Base-by-base conservation (phyloP, 2,329 filamentous ascomycete species). In the Phialophora verrucosa region DNA sequence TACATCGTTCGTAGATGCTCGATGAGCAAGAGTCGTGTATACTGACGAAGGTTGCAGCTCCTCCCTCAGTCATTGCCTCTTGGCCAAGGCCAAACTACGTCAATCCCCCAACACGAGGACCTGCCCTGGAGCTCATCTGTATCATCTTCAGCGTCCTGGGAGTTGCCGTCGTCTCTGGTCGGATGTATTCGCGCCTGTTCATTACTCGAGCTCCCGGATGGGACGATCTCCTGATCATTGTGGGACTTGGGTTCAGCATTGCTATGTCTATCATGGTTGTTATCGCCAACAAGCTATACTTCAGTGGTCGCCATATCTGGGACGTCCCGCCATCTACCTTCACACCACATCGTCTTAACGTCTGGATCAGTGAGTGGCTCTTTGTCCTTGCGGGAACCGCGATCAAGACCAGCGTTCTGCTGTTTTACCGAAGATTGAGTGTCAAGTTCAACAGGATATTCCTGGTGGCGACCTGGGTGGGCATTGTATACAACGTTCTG, bases 81-180 rank as follows among this genome's bases (percentile, higher is more conserved):
- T 76, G 74, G 74, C 74, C 75, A 4, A 63, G 65, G 50, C 74
- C 75, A 12, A 75, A 76, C 58, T 75, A 72, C 68, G 65, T 74
- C 51, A 62, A 76, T 55, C 75, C 75, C 27, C 68, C 68, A 27
- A 73, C 64, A 31, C 60, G 70, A 64, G 75, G 75, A 17, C 69
- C 68, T 23, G 66, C 67, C 7, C 56, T 76, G 54, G 67, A 69
- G 31, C 65, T 73, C 58, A 55, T 74, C 20, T 68, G 69, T 49
- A 71, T 74, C 57, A 50, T 72, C 10, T 72, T 76, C 58, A 65
- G 65, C 32, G 55, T 73, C n/a, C 20, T 70, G 31, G 72, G 69
- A 14, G 5, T 70, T 27, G 27, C 72, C 27, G 56, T 73, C 32
- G 70, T 75, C 50, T 27, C 63, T 12, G 60, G 72, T 27, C 72